Conservation (phyloP, 2,329 filamentous ascomycete genomes). For the Penicillium occitanis region DNA sequence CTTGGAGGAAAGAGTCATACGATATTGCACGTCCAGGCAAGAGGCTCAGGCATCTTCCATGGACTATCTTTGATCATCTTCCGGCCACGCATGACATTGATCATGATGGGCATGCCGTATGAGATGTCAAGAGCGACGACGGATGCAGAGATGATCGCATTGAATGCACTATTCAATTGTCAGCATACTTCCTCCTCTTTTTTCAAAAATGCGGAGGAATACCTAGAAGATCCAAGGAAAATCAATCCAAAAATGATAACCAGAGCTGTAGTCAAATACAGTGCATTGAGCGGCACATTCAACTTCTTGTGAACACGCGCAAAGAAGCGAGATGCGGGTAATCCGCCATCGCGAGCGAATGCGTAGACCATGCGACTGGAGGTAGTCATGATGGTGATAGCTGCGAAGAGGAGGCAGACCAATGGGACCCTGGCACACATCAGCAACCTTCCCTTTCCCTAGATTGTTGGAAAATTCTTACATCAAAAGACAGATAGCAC, state of each 20-base stretch:
- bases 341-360: conserved; percentile 64
- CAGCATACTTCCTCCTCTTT: background rate
- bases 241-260: conserved; percentile 69
- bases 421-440: conserved; percentile 53
- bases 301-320: conserved; percentile 61
- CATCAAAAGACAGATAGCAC: conserved; percentile 65
- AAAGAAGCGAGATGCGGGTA: conserved; percentile 62
- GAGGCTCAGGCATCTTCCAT: conserved; percentile 55
- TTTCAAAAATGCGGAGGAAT: background rate
- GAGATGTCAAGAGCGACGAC: conserved; percentile 71
- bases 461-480: conserved; percentile 27
- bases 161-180: conserved; percentile 59
- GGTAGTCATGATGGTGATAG: conserved; percentile 65
- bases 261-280: conserved; percentile 60
- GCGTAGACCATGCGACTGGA: conserved; percentile 66
- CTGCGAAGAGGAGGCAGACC: conserved; percentile 63
- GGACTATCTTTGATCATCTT: conserved; percentile 62
- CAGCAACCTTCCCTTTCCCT: background rate
- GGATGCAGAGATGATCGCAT: conserved; percentile 68
- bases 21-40: conserved; percentile 63
- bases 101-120: conserved; percentile 70
- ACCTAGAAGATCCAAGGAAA: conserved; percentile 62
- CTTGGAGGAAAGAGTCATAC: conserved; percentile 32
- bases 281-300: conserved; percentile 65
- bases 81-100: conserved; percentile 67